phyloP scores from a whole-genome alignment of 1,284 basidiomycete genomes.

The Austroboletus niveus region DNA sequence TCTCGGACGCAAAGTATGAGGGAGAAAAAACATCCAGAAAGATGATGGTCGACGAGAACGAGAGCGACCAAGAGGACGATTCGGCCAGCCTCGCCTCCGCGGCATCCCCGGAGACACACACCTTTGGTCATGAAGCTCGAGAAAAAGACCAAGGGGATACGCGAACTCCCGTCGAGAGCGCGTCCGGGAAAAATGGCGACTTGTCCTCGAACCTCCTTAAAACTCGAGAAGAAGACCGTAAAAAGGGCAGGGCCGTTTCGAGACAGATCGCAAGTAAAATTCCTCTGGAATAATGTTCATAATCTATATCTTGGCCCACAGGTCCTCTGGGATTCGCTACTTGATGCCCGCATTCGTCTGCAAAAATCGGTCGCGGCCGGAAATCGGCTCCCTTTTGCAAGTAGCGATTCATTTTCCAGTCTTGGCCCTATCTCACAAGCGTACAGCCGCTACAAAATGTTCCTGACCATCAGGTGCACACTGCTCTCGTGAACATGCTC shows the following conservation, averaged over 20 bases:
- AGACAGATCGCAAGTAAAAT: constrained; percentile 70
- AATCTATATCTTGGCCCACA: constrained; percentile 33
- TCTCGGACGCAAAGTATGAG: constrained; percentile 75
- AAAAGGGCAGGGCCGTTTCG: constrained; percentile 80
- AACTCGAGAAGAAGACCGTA: constrained; percentile 61
- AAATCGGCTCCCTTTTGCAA: constrained; percentile 59
- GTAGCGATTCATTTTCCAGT: constrained; percentile 24
- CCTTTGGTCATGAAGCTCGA: constrained; percentile 5
- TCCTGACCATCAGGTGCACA: constrained; percentile 35
- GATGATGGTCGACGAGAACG: constrained; percentile 46
- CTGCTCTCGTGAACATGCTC: constrained; percentile 48
- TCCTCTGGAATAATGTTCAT: constrained; percentile 1
- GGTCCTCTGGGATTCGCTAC: constrained; percentile 80
- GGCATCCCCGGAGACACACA: constrained; percentile 27
- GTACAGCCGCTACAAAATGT: constrained; percentile 24
- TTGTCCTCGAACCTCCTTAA: constrained; percentile 53
- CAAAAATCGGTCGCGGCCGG: constrained; percentile 75
- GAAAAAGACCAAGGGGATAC: constrained; percentile 2
- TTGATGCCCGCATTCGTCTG: constrained; percentile 85
- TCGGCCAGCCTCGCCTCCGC: constrained; percentile 14
- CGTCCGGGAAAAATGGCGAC: constrained; percentile 41
- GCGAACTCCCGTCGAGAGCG: neutral
- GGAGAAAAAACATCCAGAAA: constrained; percentile 64
- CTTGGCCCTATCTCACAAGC: constrained; percentile 15
- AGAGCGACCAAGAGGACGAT: constrained; percentile 8